Conservation (phyloP, 805 yeast species). For the Martiniozyma abietophila region DNA sequence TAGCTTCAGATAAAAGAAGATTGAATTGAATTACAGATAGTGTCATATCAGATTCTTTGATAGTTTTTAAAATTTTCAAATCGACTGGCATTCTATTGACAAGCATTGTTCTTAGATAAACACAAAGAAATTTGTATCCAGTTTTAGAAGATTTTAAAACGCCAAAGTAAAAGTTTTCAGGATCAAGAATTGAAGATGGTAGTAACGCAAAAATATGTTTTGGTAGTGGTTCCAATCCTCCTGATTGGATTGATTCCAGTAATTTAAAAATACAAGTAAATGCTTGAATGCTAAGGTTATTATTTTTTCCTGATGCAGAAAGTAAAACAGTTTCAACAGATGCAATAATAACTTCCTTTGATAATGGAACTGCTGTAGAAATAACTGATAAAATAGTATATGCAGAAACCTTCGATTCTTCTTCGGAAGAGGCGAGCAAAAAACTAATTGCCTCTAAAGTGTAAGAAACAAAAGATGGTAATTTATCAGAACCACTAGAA, state of each 20-base stretch:
- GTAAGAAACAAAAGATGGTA: slow-evolving; percentile 45
- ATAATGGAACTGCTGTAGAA: slow-evolving; percentile 60
- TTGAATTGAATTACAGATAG: slow-evolving; percentile 17
- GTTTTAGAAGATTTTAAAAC: slow-evolving; percentile 12
- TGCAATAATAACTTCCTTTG: slow-evolving; percentile 47
- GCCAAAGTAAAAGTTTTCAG: slow-evolving; percentile 15
- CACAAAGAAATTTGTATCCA: slow-evolving; percentile 21
- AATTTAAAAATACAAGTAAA: slow-evolving; percentile 38
- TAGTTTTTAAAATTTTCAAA: slow-evolving; percentile 5
- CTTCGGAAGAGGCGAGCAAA: slow-evolving; percentile 36
- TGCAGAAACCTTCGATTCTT: slow-evolving; percentile 72
- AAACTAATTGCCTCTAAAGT: slow-evolving; percentile 51
- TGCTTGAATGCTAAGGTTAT: slow-evolving; percentile 28
- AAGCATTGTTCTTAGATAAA: slow-evolving; percentile 23
- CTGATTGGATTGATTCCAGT: slow-evolving; percentile 36
- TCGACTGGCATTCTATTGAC: slow-evolving; percentile 10
- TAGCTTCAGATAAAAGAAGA: slow-evolving; percentile 16
- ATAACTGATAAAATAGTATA: slow-evolving; percentile 76
- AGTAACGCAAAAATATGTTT: slow-evolving; percentile 14
- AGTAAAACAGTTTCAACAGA: slow-evolving; percentile 47
- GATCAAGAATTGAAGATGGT: slow-evolving; percentile 16
- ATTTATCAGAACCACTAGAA: slow-evolving; percentile 28
- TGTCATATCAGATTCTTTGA: slow-evolving; percentile 10
- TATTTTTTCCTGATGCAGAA: slow-evolving; percentile 14
- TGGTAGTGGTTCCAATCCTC: slow-evolving; percentile 22